These are phyloP conservation scores for Elymus sibiricus DNA, from an alignment of 176 grass and related monocot species.

Conservation along the genomic window DNA sequence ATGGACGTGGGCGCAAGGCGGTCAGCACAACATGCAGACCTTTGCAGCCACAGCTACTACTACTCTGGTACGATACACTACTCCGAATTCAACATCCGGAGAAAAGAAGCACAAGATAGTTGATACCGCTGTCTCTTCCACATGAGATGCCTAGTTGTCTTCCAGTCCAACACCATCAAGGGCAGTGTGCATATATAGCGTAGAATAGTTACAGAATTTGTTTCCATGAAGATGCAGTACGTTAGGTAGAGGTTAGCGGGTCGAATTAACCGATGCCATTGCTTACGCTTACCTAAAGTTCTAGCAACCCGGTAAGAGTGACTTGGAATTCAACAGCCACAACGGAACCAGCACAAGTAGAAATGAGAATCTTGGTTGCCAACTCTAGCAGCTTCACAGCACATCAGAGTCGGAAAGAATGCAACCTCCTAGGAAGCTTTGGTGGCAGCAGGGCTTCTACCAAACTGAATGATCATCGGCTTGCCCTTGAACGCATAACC, in stretches of 20 bases:
- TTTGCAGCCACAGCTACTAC: too few species aligned
- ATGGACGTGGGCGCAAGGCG: too few species aligned
- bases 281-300: not conserved
- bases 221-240: too few species aligned
- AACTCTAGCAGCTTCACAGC: not conserved
- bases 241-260: not conserved
- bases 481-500: slow-evolving; percentile 91
- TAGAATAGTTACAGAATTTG: too few species aligned
- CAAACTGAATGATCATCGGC: slow-evolving; percentile 91
- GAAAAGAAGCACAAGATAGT: too few species aligned
- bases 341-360: not conserved
- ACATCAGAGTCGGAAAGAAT: slow-evolving; percentile 3
- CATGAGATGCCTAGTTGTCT: too few species aligned
- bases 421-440: slow-evolving; percentile 32
- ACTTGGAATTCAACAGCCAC: not conserved
- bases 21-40: too few species aligned
- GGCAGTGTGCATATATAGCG: too few species aligned
- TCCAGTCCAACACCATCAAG: too few species aligned
- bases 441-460: slow-evolving; percentile 66
- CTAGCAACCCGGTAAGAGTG: not conserved
- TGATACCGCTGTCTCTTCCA: too few species aligned
- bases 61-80: too few species aligned
- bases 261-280: not conserved
- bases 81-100: too few species aligned
- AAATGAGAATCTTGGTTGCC: not conserved